Percentiles rank a stretch among this genome's conserved stretches.
These are phyloP conservation scores for Cladophialophora psammophila DNA, from an alignment of 2,329 filamentous ascomycete genomes.

Conservation along the genomic window DNA sequence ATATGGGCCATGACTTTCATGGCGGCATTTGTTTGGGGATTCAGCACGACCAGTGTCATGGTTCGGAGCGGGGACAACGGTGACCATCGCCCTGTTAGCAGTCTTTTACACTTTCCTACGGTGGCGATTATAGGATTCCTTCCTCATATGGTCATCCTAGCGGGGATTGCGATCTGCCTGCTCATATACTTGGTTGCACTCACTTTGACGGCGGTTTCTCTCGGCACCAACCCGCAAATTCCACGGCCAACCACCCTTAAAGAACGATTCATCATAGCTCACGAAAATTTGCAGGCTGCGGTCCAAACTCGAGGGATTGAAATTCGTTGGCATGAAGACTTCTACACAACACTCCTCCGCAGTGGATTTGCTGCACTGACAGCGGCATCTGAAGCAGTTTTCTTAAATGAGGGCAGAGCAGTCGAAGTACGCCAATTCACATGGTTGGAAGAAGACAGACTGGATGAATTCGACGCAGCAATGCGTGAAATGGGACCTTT, in stretches of 20 bases:
- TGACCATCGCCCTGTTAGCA: slow-evolving; percentile 50
- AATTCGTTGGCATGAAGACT: slow-evolving; percentile 88
- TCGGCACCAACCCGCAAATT: slow-evolving; percentile 58
- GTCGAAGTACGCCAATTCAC: slow-evolving; percentile 79
- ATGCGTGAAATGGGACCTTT: slow-evolving; percentile 42
- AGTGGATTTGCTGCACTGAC: slow-evolving; percentile 88
- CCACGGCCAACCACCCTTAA: slow-evolving; percentile 55
- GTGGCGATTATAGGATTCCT: slow-evolving; percentile 96
- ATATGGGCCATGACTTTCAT: slow-evolving; percentile 94
- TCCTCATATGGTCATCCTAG: slow-evolving; percentile 85
- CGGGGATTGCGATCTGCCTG: slow-evolving; percentile 77
- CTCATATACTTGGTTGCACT: slow-evolving; percentile 81
- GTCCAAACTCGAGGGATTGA: slow-evolving; percentile 81
- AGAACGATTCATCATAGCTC: slow-evolving; percentile 73
- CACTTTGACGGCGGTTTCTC: slow-evolving; percentile 73
- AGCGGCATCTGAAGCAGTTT: slow-evolving; percentile 94
- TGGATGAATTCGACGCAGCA: slow-evolving; percentile 73
- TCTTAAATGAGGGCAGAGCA: slow-evolving; percentile 84
- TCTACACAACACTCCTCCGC: slow-evolving; percentile 88
- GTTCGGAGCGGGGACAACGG: slow-evolving; percentile 36
- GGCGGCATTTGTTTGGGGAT: slow-evolving; percentile 80
- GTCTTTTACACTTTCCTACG: slow-evolving; percentile 85
- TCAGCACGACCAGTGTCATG: slow-evolving; percentile 57
- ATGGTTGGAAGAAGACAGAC: slow-evolving; percentile 89
- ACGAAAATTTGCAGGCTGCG: slow-evolving; percentile 90